These are phyloP conservation scores for Picea abies DNA, from an alignment of 83 land plant species.

Conservation along the genomic window DNA sequence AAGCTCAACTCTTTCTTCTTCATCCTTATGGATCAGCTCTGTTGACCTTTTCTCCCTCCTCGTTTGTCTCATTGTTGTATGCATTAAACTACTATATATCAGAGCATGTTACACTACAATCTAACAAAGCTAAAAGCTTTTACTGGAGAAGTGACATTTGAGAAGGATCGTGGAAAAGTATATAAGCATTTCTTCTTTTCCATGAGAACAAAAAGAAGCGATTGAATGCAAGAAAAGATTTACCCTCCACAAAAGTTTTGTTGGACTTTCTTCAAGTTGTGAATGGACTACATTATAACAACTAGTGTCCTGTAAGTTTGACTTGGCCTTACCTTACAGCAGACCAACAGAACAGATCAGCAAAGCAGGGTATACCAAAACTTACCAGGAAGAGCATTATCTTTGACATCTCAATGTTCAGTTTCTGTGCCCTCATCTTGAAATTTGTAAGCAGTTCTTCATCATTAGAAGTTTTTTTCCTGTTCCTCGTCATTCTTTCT, in stretches of 20 bases:
- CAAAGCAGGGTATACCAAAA: not conserved
- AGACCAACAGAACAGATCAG: not conserved
- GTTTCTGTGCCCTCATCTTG: not conserved
- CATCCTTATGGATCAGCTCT: conserved; percentile 68
- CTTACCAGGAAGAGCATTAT: not conserved
- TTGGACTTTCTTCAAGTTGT: not conserved
- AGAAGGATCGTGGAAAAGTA: not conserved
- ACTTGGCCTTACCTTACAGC: not conserved
- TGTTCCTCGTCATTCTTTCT: not conserved
- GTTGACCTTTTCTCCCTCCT: conserved; percentile 70
- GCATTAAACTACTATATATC: not conserved
- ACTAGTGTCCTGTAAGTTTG: not conserved
- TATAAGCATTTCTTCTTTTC: not conserved
- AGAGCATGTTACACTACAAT: not conserved
- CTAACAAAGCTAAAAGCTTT: not conserved
- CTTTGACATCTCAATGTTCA: conserved; percentile 3
- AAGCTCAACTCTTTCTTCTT: conserved; percentile 61
- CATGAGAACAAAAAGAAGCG: not conserved
- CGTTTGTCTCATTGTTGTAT: conserved; percentile 68
- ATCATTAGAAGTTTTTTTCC: not conserved
- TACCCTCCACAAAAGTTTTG: conserved; percentile 19
- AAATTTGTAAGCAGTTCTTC: not conserved
- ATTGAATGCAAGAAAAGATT: not conserved
- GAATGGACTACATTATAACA: conserved; percentile 8
- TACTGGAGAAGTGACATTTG: not conserved